A percentile compares a stretch with the other conserved stretches of the same genome.
Conservation (phyloP, 2,329 filamentous ascomycete species). For the Graphilbum ipis-grandicollis region DNA sequence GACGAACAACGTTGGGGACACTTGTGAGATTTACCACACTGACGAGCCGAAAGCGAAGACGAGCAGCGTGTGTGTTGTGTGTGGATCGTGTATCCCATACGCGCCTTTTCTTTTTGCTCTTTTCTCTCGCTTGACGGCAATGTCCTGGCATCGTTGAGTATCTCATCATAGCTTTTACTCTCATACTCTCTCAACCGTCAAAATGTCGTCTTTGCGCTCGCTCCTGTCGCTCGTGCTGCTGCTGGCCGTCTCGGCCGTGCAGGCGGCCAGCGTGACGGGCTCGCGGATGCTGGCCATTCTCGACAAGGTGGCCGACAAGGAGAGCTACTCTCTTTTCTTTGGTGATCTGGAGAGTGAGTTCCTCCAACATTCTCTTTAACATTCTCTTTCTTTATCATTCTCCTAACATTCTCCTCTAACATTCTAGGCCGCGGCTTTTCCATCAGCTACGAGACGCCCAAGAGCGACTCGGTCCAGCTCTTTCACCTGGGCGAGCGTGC, state of each 20-base stretch:
- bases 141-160: too few relatives aligned
- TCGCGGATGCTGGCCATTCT: constrained; percentile 70
- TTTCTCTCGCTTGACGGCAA: too few relatives aligned
- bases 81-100: too few relatives aligned
- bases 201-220: constrained; percentile 45
- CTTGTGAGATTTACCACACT: too few relatives aligned
- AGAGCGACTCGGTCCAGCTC: constrained; percentile 58
- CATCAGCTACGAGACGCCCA: constrained; percentile 67
- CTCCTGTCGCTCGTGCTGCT: constrained; percentile 53
- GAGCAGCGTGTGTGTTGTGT: too few relatives aligned
- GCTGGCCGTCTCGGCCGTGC: constrained; percentile 46
- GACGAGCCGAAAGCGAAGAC: too few relatives aligned
- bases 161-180: too few relatives aligned
- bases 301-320: constrained; percentile 67
- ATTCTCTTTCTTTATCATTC: neutral
- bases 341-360: constrained; percentile 45
- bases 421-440: constrained; percentile 62
- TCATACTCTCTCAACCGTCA: constrained; percentile 16
- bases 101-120: too few relatives aligned
- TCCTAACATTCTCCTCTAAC: constrained; percentile 11
- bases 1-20: too few relatives aligned
- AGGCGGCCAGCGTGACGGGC: constrained; percentile 65
- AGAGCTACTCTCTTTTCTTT: constrained; percentile 67
- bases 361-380: neutral
- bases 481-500: constrained; percentile 75